Percentiles rank a stretch among this genome's conserved stretches.
Evolutionary conservation across 257 asterid species (phyloP).

Genomic region (Asclepias syriaca): DNA sequence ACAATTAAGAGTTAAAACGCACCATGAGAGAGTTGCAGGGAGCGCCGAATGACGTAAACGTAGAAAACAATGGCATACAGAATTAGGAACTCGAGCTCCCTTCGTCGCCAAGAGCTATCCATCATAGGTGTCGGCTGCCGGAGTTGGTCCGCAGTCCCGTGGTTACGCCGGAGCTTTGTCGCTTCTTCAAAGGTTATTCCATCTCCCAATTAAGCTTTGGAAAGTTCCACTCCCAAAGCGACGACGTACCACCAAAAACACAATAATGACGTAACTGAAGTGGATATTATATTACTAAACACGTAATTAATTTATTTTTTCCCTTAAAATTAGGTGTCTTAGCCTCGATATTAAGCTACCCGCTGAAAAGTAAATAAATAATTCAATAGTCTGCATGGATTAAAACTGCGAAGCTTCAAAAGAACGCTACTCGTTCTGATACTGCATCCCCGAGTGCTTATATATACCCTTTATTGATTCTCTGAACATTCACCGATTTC

Average conservation of each 20-base stretch:
- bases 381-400: background rate
- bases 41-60: constrained; percentile 56
- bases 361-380: background rate
- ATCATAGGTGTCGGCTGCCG: background rate
- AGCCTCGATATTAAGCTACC: background rate
- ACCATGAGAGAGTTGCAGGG: constrained; percentile 86
- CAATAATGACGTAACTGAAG: no score
- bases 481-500: background rate
- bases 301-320: no score
- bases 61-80: constrained; percentile 64
- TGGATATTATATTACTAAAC: no score
- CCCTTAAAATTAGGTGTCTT: no score
- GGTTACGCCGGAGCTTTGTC: background rate
- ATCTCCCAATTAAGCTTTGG: background rate
- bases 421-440: background rate
- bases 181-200: no score
- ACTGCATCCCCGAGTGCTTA: background rate
- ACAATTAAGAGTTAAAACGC: background rate
- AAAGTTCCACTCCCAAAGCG: background rate
- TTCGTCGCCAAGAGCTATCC: constrained; percentile 51
- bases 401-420: background rate
- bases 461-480: background rate
- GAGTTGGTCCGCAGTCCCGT: background rate
- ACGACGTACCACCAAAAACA: background rate
- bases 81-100: constrained; percentile 60